phyloP scores from a whole-genome alignment of 2,329 filamentous ascomycete genomes.

The Apiospora kogelbergensis region DNA sequence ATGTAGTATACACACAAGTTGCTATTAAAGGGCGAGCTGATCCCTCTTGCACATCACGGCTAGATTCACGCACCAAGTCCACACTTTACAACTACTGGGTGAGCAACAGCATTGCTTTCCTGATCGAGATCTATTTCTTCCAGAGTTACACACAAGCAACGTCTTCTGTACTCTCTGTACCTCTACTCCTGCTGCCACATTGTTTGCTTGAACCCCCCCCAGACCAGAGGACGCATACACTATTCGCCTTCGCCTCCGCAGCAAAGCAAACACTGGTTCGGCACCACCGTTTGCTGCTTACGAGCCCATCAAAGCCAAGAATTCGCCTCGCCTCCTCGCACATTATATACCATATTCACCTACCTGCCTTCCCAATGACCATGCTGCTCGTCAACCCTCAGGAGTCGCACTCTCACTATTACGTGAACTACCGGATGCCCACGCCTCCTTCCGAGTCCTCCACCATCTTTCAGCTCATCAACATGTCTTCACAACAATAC shows the following conservation, averaged over 20 bases:
- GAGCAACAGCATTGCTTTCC: background rate
- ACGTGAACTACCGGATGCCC: constrained; percentile 13
- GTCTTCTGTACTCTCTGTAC: background rate
- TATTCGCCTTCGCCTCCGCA: constrained; percentile 5
- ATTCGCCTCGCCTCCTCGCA: background rate
- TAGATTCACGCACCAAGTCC: background rate
- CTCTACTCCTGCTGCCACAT: background rate
- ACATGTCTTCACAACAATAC: constrained; percentile 15
- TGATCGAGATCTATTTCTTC: background rate
- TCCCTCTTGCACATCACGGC: constrained; percentile 3
- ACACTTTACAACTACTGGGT: background rate
- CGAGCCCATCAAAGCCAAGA: background rate
- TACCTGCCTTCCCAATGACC: constrained; percentile 16
- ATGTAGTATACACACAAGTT: background rate
- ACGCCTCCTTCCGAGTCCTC: constrained; percentile 12
- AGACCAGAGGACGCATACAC: background rate
- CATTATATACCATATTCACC: background rate
- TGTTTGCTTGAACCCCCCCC: background rate
- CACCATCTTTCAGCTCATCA: constrained; percentile 19
- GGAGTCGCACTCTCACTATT: constrained; percentile 16
- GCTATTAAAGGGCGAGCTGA: constrained; percentile 6
- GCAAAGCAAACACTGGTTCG: constrained; percentile 2
- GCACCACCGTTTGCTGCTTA: background rate
- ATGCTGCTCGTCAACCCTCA: constrained; percentile 18
- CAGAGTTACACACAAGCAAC: background rate